Percentiles rank a stretch among this genome's conserved stretches.
phyloP scores from a whole-genome alignment of 1,284 basidiomycete species.

The Ganoderma lucidum region DNA sequence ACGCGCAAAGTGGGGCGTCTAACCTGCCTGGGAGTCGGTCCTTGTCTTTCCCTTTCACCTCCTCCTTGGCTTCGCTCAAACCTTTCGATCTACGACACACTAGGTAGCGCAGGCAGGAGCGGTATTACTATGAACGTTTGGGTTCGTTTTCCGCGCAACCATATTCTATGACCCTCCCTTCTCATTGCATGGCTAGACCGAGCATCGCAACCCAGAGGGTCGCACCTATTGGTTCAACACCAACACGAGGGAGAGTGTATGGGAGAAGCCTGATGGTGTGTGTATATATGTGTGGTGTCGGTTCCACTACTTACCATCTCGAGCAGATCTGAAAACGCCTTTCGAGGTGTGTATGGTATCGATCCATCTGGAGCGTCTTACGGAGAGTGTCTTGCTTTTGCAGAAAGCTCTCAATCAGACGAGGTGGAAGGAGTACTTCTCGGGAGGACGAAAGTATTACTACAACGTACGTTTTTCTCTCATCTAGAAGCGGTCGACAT shows the following conservation, averaged over 20 bases:
- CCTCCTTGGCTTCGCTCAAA: background rate
- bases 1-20: background rate
- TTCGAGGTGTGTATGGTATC: constrained; percentile 70
- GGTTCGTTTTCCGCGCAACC: constrained; percentile 10
- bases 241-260: constrained; percentile 78
- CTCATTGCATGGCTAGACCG: constrained; percentile 56
- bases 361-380: background rate
- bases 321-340: constrained; percentile 77
- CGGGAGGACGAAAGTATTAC: constrained; percentile 91
- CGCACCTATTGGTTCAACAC: constrained; percentile 91
- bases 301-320: background rate
- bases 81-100: constrained; percentile 2
- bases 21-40: background rate
- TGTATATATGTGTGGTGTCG: constrained; percentile 13
- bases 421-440: constrained; percentile 93
- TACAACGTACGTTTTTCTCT: constrained; percentile 71
- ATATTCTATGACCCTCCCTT: background rate
- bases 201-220: constrained; percentile 85
- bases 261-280: constrained; percentile 88
- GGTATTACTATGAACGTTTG: constrained; percentile 26
- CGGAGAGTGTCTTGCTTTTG: constrained; percentile 1
- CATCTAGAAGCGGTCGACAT: background rate
- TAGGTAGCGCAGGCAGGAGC: background rate
- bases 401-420: constrained; percentile 88
- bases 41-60: background rate